Base-by-base conservation (phyloP, 1,284 basidiomycete genomes). In the Melampsora larici-populina region DNA sequence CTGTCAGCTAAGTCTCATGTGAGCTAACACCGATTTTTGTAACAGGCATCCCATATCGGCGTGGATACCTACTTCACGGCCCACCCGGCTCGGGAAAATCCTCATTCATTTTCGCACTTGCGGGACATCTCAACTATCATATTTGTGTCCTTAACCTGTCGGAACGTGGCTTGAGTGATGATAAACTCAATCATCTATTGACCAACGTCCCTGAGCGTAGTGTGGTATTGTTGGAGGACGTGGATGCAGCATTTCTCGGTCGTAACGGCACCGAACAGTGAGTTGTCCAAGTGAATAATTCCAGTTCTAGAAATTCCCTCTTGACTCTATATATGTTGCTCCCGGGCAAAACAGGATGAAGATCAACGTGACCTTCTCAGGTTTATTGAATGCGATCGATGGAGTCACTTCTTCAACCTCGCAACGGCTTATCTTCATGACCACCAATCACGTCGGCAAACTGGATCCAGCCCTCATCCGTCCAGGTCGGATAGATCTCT, bases 61-160 rank as follows among this genome's bases (percentile, higher is more conserved):
- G 97, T 81, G 97, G 97, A 49, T 98, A 98, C 84, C 88, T 99
- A 21, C 86, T 99, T 15, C 89, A 99, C 82, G 97, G 97, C 8
- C 95, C 97, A 24, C 97, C 97, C 0, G 97, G 97, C 26, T 97
- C 94, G 0, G 97, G 97, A 75, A 99, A 99, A 85, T 96, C 95
- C 0, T 98, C 94, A 0, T 99, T 95, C 85, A 99, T 99, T 81
- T 95, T 97, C 84, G 95, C 97, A 3, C 88, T 99, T 9, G 97
- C 97, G 11, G 97, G 96, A 15, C 89, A 90, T 21, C 85, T 99
- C 36, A 90, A 89, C 76, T 97, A 98, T 86, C 95, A 99, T 84
- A 97, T 99, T 78, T 98, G 95, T 83, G 85, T 99, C 33, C 87
- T 99, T 67, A 99, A 99, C 84, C 88, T 99, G 55, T 96, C 96